Percentiles rank a stretch among this genome's conserved stretches.
Evolutionary conservation across 768 basidiomycete genomes (phyloP).

Genomic region (Glaciozyma martinii): DNA sequence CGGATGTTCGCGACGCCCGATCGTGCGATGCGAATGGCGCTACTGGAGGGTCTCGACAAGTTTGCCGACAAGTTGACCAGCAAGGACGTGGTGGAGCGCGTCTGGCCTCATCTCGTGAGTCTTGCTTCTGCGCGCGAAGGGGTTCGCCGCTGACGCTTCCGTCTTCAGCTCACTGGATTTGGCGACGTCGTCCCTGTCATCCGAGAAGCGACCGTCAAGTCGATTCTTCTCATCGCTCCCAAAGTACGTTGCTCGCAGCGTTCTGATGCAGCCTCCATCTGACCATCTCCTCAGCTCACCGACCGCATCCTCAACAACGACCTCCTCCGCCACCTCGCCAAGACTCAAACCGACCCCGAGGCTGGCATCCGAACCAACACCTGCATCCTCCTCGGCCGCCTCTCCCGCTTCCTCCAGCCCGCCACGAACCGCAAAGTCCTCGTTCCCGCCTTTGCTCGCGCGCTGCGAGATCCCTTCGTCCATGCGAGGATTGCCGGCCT

Average conservation of each 20-base stretch:
- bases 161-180: constrained; percentile 82
- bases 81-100: constrained; percentile 70
- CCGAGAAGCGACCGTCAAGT: constrained; percentile 85
- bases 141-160: not conserved
- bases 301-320: constrained; percentile 95
- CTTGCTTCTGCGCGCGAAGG: not conserved
- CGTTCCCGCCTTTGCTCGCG: constrained; percentile 84
- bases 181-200: constrained; percentile 88
- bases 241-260: constrained; percentile 52
- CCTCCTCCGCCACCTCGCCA: constrained; percentile 80
- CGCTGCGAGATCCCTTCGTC: constrained; percentile 81
- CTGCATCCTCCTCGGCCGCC: constrained; percentile 84
- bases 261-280: not conserved
- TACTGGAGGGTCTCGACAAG: constrained; percentile 73
- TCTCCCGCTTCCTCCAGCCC: constrained; percentile 73
- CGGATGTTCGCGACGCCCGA: constrained; percentile 83
- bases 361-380: constrained; percentile 95
- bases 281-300: constrained; percentile 50
- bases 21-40: constrained; percentile 84
- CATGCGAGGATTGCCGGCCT: constrained; percentile 88
- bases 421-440: constrained; percentile 94
- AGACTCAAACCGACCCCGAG: constrained; percentile 84
- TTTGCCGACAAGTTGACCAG: constrained; percentile 82
- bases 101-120: constrained; percentile 85
- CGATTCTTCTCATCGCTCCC: constrained; percentile 70